Base-by-base conservation (phyloP, 139 green algal species). In the Diplosphaera chodatii region DNA sequence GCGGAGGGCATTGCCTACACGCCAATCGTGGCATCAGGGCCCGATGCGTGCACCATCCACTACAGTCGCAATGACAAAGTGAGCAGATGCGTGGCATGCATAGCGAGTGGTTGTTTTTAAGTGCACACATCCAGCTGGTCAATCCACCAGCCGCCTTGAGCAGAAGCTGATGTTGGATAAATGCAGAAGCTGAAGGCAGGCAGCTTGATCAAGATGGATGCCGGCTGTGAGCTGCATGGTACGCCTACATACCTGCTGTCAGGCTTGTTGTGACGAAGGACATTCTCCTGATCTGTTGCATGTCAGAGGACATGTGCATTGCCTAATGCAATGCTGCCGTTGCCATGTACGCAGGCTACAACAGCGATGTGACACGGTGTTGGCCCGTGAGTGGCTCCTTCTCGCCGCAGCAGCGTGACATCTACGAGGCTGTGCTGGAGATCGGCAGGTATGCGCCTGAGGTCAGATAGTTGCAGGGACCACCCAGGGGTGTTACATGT, bases 171-270 rank as follows among this genome's bases (percentile, higher is more conserved):
- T n/a, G n/a, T n/a, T n/a, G n/a, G n/a, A n/a, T n/a, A n/a, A 6
- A 29, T 84, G 69, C 78, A 86, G 83, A 32, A 68, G 29, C 55
- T 95, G 28, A 23, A 59, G 15, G 82, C 70, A 2, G 82, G 80
- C 16, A 55, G 94, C 59, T 10, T 94, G 66, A 34, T 97, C 72
- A 83, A 97, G 32, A 93, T 98, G 87, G 93, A 98, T 69, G 93
- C 91, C 10, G 93, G 93, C 18, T 96, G 88, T 64, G 93, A 98
- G 84, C 72, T 84, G 34, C 83, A 89, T 32, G 74, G 37, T 48
- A 13, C 37, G 37, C 13, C 37, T n/a, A n/a, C n/a, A n/a, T n/a
- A n/a, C n/a, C n/a, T n/a, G n/a, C n/a, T n/a, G n/a, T n/a, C n/a
- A n/a, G n/a, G n/a, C n/a, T n/a, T n/a, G n/a, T n/a, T n/a, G n/a